phyloP scores from a whole-genome alignment of 306 rosid species.

The Prunus padus region DNA sequence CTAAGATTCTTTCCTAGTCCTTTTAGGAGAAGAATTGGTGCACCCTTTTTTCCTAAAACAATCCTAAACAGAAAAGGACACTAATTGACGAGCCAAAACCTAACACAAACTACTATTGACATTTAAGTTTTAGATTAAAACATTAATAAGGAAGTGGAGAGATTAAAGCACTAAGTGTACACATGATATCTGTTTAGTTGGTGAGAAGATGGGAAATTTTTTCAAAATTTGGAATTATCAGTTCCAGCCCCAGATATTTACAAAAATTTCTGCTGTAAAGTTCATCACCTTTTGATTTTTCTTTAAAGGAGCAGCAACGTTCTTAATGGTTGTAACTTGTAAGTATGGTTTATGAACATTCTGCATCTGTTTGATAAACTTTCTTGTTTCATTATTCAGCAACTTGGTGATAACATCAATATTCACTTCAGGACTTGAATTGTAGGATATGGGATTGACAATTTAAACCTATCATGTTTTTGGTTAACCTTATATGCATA shows the following conservation, averaged over 20 bases:
- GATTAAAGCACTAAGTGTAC: neutral
- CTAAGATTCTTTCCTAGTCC: too few relatives aligned
- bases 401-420: neutral
- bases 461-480: neutral
- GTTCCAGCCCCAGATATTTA: neutral
- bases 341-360: neutral
- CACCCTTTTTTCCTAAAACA: too few relatives aligned
- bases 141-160: neutral
- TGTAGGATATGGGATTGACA: constrained; percentile 8
- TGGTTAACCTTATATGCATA: constrained; percentile 23
- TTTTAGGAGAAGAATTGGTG: too few relatives aligned
- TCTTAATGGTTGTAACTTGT: neutral
- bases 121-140: neutral
- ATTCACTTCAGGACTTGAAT: constrained; percentile 18
- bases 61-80: too few relatives aligned
- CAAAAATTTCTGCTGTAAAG: neutral
- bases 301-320: neutral
- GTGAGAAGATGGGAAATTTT: neutral
- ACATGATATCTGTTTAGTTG: neutral
- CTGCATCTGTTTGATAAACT: neutral
- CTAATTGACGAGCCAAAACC: too few relatives aligned
- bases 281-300: neutral
- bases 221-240: neutral
- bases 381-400: neutral
- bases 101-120: neutral